A percentile compares a stretch with the other conserved stretches of the same genome.
phyloP scores from a whole-genome alignment of 2,329 filamentous ascomycete genomes.

The Alternaria arbusti region DNA sequence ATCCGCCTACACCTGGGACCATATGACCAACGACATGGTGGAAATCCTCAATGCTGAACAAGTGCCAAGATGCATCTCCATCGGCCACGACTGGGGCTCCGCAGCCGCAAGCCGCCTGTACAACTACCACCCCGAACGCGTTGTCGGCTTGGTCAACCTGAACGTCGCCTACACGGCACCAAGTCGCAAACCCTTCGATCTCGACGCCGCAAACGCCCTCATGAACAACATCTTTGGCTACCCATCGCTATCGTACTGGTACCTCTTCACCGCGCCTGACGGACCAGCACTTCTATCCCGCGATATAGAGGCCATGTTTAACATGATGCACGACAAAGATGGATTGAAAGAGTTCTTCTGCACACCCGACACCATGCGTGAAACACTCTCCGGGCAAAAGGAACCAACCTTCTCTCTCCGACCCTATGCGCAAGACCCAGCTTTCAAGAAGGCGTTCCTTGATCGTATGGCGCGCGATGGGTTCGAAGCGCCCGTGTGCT shows the following conservation, averaged over 20 bases:
- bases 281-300: conserved; percentile 47
- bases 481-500: conserved; percentile 47
- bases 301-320: conserved; percentile 50
- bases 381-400: conserved; percentile 23
- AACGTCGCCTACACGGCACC: conserved; percentile 54
- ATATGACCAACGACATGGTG: conserved; percentile 31
- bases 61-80: conserved; percentile 42
- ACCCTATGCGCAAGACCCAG: conserved; percentile 41
- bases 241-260: conserved; percentile 54
- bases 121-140: conserved; percentile 50
- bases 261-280: conserved; percentile 53
- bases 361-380: conserved; percentile 43
- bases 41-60: conserved; percentile 38
- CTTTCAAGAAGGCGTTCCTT: conserved; percentile 45
- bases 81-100: conserved; percentile 61
- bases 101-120: conserved; percentile 51
- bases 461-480: conserved; percentile 41
- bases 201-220: conserved; percentile 43
- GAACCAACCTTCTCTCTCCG: conserved; percentile 22
- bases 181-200: conserved; percentile 41
- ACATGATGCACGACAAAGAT: conserved; percentile 41
- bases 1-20: conserved; percentile 26
- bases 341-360: conserved; percentile 50
- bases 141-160: conserved; percentile 52
- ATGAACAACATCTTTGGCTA: conserved; percentile 48